Evolutionary conservation across 805 yeast species (phyloP).

Genomic region (Ogataea neopini): DNA sequence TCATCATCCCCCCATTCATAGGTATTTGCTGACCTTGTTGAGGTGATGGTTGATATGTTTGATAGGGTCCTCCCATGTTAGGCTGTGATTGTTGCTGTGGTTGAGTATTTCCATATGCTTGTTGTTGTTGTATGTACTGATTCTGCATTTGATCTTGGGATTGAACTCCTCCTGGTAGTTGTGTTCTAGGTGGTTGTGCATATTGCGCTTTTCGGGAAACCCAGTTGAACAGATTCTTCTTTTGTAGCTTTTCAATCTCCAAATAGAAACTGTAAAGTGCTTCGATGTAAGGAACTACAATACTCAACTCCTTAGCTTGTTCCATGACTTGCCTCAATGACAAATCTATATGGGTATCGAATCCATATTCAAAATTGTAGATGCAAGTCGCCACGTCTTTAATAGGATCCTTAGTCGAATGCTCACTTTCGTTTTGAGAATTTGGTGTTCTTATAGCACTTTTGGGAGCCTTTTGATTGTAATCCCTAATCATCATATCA

Average conservation of each 20-base stretch:
- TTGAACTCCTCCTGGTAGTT: background rate
- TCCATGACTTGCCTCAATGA: constrained; percentile 23
- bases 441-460: constrained; percentile 16
- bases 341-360: constrained; percentile 20
- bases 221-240: constrained; percentile 25
- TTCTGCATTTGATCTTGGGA: constrained; percentile 8
- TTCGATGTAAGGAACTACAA: constrained; percentile 27
- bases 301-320: constrained; percentile 14
- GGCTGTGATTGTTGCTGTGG: constrained; percentile 1
- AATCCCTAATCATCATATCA: constrained; percentile 23
- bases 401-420: constrained; percentile 8
- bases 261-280: constrained; percentile 25
- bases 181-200: background rate
- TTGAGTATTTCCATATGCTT: background rate
- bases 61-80: constrained; percentile 7
- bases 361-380: constrained; percentile 24
- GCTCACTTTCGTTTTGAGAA: constrained; percentile 6
- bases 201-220: constrained; percentile 8
- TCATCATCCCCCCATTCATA: background rate
- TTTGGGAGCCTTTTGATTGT: constrained; percentile 24
- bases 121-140: constrained; percentile 11
- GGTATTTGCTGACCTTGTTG: constrained; percentile 5
- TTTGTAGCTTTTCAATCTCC: constrained; percentile 20
- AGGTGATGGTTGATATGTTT: constrained; percentile 8
- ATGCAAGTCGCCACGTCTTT: constrained; percentile 21